phyloP scores from a whole-genome alignment of 192 early-diverging fungal genomes.

The Linnemannia schmuckeri region DNA sequence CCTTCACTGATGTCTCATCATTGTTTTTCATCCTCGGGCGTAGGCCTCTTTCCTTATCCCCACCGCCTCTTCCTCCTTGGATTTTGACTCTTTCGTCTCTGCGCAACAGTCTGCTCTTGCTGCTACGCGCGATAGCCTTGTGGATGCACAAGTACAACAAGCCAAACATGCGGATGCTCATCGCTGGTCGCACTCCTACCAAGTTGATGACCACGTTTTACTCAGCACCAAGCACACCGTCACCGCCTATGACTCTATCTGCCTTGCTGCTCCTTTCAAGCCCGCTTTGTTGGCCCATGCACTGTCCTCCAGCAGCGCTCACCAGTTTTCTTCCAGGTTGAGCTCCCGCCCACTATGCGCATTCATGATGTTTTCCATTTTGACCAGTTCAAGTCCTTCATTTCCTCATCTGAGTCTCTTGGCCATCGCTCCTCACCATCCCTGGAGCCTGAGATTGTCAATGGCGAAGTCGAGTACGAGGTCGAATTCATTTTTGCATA shows the following conservation, averaged over 20 bases:
- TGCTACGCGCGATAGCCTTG: not conserved
- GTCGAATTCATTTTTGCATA: constrained; percentile 10
- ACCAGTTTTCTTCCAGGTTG: constrained; percentile 7
- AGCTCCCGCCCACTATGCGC: not conserved
- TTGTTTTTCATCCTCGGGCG: constrained; percentile 36
- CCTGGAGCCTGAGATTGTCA: not conserved
- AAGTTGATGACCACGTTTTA: constrained; percentile 10
- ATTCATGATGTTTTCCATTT: constrained; percentile 19
- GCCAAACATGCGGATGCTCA: constrained; percentile 5
- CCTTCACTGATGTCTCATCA: constrained; percentile 36
- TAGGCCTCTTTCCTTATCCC: not conserved
- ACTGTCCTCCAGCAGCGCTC: constrained; percentile 16
- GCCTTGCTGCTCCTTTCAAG: not conserved
- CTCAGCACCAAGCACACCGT: constrained; percentile 18
- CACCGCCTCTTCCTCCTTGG: not conserved
- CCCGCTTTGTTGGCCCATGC: constrained; percentile 15
- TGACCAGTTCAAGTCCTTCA: not conserved
- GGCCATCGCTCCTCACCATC: not conserved
- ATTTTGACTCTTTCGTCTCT: not conserved
- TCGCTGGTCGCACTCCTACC: constrained; percentile 2
- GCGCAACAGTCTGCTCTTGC: not conserved
- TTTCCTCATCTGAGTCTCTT: not conserved
- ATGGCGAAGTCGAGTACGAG: constrained; percentile 7
- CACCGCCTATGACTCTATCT: not conserved
- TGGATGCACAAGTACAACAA: constrained; percentile 8